phyloP scores from a whole-genome alignment of 2,329 filamentous ascomycete species.

The Fusarium sp. region DNA sequence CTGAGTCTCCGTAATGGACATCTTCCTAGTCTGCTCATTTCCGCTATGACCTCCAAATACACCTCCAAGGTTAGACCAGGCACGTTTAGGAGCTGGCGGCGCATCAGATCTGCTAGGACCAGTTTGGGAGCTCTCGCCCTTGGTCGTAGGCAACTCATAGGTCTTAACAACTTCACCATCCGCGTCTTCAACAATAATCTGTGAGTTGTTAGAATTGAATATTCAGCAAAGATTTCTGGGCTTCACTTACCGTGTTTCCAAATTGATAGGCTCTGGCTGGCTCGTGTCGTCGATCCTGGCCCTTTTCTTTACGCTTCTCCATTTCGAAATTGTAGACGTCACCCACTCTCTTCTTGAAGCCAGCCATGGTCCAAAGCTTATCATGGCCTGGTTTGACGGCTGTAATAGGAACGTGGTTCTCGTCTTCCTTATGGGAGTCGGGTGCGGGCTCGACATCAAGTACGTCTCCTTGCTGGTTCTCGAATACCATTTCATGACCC shows the following conservation, averaged over 20 bases:
- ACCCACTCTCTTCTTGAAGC: slow-evolving; percentile 62
- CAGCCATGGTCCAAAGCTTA: slow-evolving; percentile 50
- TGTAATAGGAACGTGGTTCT: slow-evolving; percentile 36
- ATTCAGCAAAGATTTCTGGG: background rate
- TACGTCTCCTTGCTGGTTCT: slow-evolving; percentile 89
- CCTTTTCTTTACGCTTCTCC: slow-evolving; percentile 70
- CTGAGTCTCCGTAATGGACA: slow-evolving; percentile 57
- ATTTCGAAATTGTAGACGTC: slow-evolving; percentile 70
- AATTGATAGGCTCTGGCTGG: slow-evolving; percentile 88
- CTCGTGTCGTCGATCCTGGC: slow-evolving; percentile 71
- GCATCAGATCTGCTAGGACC: slow-evolving; percentile 53
- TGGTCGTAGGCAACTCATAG: slow-evolving; percentile 75
- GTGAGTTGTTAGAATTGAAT: slow-evolving; percentile 44
- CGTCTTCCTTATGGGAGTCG: slow-evolving; percentile 12
- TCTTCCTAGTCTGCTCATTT: slow-evolving; percentile 53
- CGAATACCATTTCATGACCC: slow-evolving; percentile 80
- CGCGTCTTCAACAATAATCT: slow-evolving; percentile 89
- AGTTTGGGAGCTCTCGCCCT: slow-evolving; percentile 49
- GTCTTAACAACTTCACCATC: slow-evolving; percentile 88
- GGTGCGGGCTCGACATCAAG: slow-evolving; percentile 66
- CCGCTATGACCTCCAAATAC: slow-evolving; percentile 44
- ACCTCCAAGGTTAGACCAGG: slow-evolving; percentile 63
- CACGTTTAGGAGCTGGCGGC: slow-evolving; percentile 55
- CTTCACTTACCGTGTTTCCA: slow-evolving; percentile 74
- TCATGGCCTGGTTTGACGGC: slow-evolving; percentile 35